phyloP scores from a whole-genome alignment of 129 eudicot species.

The Tagetes patula region DNA sequence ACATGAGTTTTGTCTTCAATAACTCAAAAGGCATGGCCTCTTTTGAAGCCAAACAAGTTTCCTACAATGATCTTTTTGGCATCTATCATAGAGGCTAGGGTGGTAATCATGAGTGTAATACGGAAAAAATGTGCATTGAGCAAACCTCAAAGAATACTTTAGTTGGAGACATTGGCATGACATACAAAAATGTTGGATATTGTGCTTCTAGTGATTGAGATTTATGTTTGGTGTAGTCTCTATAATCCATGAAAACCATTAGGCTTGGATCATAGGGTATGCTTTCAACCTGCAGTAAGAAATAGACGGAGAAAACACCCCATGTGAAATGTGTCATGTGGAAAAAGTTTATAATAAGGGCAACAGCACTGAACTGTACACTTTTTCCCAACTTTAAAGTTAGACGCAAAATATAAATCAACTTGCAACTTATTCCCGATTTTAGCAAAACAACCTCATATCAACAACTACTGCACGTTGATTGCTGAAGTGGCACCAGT shows the following conservation, averaged over 20 bases:
- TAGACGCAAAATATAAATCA: background rate
- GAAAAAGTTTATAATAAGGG: background rate
- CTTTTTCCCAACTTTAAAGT: background rate
- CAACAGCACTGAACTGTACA: background rate
- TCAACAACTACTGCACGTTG: background rate
- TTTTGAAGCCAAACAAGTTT: conserved; percentile 94
- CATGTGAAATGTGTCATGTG: background rate
- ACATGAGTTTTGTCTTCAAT: conserved; percentile 74
- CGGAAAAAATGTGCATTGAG: conserved; percentile 14
- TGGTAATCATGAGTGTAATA: background rate
- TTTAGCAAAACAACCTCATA: background rate
- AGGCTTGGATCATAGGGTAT: conserved; percentile 85
- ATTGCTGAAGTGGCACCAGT: background rate
- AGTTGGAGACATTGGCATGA: conserved; percentile 94
- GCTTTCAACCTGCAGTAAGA: conserved; percentile 67
- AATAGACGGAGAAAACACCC: background rate
- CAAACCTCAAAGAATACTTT: conserved; percentile 91
- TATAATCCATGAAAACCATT: conserved; percentile 99
- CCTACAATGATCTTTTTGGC: conserved; percentile 45
- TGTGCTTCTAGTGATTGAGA: conserved; percentile 53
- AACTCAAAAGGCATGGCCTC: conserved; percentile 95
- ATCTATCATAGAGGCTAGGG: conserved; percentile 2
- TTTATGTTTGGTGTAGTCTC: conserved; percentile 57
- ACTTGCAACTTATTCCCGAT: background rate
- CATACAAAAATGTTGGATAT: conserved; percentile 94